Evolutionary conservation across 768 basidiomycete species (phyloP).

Genomic region (Pleurotus citrinopileatus): DNA sequence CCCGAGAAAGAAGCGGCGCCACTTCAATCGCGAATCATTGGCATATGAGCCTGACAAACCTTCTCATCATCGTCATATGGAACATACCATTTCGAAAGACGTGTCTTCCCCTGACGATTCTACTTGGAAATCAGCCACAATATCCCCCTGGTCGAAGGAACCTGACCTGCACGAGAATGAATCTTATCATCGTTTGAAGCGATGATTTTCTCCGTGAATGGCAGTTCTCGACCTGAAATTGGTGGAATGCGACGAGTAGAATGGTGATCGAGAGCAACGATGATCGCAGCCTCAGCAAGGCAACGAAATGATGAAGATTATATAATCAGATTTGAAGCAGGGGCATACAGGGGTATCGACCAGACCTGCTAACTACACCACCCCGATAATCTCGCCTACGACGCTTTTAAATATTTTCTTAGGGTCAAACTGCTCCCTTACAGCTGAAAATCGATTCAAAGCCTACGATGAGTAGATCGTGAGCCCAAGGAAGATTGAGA

Average conservation of each 20-base stretch:
- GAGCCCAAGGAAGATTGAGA: background rate
- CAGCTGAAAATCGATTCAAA: conserved; percentile 26
- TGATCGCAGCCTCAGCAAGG: no score
- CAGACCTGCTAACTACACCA: conserved; percentile 19
- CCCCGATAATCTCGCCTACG: conserved; percentile 34
- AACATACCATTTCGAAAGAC: conserved; percentile 97
- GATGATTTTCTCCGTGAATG: conserved; percentile 14
- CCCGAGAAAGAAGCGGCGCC: background rate
- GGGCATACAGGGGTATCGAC: background rate
- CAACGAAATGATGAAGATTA: no score
- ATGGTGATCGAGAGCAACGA: no score
- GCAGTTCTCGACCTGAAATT: background rate
- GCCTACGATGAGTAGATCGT: conserved; percentile 20
- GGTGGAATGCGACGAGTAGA: no score
- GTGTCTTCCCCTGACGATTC: conserved; percentile 98
- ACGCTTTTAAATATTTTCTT: conserved; percentile 31
- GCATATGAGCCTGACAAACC: conserved; percentile 36
- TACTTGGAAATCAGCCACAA: conserved; percentile 28
- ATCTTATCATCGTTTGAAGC: conserved; percentile 76
- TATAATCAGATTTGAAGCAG: no score
- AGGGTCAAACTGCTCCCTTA: conserved; percentile 30
- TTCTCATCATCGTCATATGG: conserved; percentile 99
- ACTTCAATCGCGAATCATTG: background rate
- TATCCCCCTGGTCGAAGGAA: background rate
- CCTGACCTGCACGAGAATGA: conserved; percentile 92